Evolutionary conservation across 2,329 filamentous ascomycete species (phyloP), one percentile per base, ranked within the genome.

Genomic region (Colletotrichum lupini): DNA sequence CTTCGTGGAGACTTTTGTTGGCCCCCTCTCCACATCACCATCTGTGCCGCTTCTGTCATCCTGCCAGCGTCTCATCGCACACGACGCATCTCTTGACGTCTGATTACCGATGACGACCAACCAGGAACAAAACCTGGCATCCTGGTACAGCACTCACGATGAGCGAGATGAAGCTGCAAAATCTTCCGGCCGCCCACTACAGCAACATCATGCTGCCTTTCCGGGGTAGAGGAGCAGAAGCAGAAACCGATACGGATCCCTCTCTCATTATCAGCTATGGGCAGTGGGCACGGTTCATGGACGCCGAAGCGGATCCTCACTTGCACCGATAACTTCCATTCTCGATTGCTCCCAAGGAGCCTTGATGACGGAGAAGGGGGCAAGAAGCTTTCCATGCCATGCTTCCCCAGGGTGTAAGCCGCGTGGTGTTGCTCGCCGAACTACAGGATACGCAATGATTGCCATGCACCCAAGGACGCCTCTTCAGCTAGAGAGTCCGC

Each of bases 101-200:
- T 72, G 52, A 70, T 66, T 56, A 28, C 55, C 70, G 67, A 73
- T 70, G 67, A 73, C 67, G 70, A 73, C 56, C 42, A 46, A 26
- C 24, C 28, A 35, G 59, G n/a, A 12, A 37, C 26, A 58, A 70
- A 70, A 24, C 67, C 49, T 66, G 67, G 28, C 24, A 42, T 52
- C 61, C 56, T 7, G 26, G 67, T 42, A 55, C 52, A 22, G 35
- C 26, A 37, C 24, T 26, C 46, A 35, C 22, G 67, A 61, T 22
- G 67, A 52, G 59, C 56, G 67, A 70, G 49, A 65, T 65, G 56
- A 73, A 61, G 55, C 46, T 61, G 60, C 55, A 60, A 64, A 61
- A 60, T 52, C 35, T 37, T 57, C 70, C 70, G 60, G 55, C 28
- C 26, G 69, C n/a, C 70, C 37, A 42, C 37, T 42, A 19, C 37